Percentiles rank a stretch among this genome's conserved stretches.
phyloP scores from a whole-genome alignment of 73 alveolate species.

The Breviolum minutum region DNA sequence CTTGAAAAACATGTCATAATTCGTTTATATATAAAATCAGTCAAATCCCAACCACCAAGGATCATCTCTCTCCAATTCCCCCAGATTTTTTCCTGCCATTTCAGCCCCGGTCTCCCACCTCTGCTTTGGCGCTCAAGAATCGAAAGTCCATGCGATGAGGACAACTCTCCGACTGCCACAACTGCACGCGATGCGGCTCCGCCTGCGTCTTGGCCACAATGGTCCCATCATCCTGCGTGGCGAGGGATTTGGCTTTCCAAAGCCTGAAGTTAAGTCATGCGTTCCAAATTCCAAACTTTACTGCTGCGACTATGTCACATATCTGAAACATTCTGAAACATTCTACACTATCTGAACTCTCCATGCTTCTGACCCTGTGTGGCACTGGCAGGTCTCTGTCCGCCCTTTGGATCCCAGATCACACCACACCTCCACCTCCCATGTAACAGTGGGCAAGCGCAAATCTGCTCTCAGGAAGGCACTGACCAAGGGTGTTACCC shows the following conservation, averaged over 20 bases:
- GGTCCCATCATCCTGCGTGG: slow-evolving; percentile 41
- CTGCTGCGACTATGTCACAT: too few relatives aligned
- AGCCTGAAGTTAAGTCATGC: not conserved
- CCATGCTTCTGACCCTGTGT: too few relatives aligned
- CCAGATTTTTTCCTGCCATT: not conserved
- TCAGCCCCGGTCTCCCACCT: not conserved
- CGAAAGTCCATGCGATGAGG: slow-evolving; percentile 62
- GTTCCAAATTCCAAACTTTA: too few relatives aligned
- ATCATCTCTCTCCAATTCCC: not conserved
- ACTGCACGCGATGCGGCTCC: not conserved
- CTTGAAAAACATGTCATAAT: too few relatives aligned
- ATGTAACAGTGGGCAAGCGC: slow-evolving; percentile 4
- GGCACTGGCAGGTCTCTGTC: too few relatives aligned
- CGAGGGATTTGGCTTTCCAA: not conserved
- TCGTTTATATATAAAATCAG: too few relatives aligned
- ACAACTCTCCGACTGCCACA: slow-evolving; percentile 73
- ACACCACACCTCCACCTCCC: not conserved
- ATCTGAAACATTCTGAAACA: too few relatives aligned
- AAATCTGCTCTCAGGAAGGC: not conserved
- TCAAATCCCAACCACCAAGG: not conserved
- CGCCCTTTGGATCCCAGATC: not conserved
- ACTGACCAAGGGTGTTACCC: not conserved
- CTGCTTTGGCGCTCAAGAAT: not conserved
- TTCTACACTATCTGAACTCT: too few relatives aligned
- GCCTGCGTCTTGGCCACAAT: not conserved